Conservation (phyloP, 768 basidiomycete species). For the Hericium rajendrae region DNA sequence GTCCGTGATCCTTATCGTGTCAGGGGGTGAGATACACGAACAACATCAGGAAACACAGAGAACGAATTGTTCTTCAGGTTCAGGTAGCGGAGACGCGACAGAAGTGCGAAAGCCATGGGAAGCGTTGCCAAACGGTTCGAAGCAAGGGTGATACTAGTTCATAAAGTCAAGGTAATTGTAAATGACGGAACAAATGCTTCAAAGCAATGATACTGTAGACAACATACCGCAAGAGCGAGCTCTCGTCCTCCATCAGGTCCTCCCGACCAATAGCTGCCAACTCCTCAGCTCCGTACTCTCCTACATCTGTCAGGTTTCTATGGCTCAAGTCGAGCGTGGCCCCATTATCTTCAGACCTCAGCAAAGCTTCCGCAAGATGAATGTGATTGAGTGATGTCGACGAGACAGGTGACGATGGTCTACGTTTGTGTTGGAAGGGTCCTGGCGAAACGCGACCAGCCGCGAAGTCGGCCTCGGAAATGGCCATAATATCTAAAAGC, state of each 20-base stretch:
- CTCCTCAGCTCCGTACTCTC: conserved; percentile 63
- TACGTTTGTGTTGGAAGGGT: conserved; percentile 6
- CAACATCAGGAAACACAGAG: conserved; percentile 76
- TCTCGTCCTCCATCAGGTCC: conserved; percentile 36
- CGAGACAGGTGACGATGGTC: conserved; percentile 17
- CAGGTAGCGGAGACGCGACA: conserved; percentile 73
- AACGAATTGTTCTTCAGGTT: conserved; percentile 84
- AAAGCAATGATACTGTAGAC: conserved; percentile 4
- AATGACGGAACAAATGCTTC: too few relatives aligned
- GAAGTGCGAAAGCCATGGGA: conserved; percentile 61
- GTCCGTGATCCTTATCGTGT: not conserved
- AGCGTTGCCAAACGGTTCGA: conserved; percentile 76
- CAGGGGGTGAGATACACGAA: conserved; percentile 32
- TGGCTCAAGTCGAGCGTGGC: conserved; percentile 81
- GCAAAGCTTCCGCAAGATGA: conserved; percentile 58
- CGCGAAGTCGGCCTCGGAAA: conserved; percentile 1
- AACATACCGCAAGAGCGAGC: conserved; percentile 51
- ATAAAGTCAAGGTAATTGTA: not conserved
- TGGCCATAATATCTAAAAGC: conserved; percentile 2
- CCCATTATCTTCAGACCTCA: conserved; percentile 64
- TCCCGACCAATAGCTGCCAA: conserved; percentile 53
- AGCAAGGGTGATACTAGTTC: conserved; percentile 69
- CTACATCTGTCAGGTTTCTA: conserved; percentile 67
- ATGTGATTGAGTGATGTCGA: conserved; percentile 39
- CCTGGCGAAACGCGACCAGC: conserved; percentile 1